Evolutionary conservation across 2,329 filamentous ascomycete species (phyloP).

Genomic region (Nemania serpens): DNA sequence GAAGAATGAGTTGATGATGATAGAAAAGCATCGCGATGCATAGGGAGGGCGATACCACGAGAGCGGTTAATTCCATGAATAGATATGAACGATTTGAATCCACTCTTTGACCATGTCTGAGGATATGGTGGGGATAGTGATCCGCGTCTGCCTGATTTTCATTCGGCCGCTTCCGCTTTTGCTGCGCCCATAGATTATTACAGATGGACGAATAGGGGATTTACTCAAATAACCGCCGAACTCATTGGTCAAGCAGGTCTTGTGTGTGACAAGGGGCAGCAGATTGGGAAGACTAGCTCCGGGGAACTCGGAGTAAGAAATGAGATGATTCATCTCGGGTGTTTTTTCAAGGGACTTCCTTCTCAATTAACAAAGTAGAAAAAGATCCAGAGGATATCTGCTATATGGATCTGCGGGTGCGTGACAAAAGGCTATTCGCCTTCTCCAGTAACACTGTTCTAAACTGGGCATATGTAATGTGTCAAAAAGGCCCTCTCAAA

Average conservation of each 20-base stretch:
- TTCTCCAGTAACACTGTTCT: neutral
- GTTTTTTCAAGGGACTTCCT: constrained; percentile 10
- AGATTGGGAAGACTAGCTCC: no score
- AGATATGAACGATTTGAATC: neutral
- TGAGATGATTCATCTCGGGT: constrained; percentile 10
- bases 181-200: no score
- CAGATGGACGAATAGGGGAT: no score
- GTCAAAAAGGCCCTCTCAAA: neutral
- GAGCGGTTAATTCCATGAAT: neutral
- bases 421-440: neutral
- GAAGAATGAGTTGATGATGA: neutral
- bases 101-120: no score
- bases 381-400: constrained; percentile 12
- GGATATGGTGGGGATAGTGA: no score
- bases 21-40: neutral
- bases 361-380: constrained; percentile 12
- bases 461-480: neutral
- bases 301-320: neutral
- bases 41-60: neutral
- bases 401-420: neutral
- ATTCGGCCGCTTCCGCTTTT: no score
- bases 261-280: no score
- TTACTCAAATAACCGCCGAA: no score
- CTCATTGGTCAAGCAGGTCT: no score
- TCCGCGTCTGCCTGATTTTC: no score